Evolutionary conservation across 257 asterid genomes (phyloP).

Genomic region (Nicotiana attenuata): DNA sequence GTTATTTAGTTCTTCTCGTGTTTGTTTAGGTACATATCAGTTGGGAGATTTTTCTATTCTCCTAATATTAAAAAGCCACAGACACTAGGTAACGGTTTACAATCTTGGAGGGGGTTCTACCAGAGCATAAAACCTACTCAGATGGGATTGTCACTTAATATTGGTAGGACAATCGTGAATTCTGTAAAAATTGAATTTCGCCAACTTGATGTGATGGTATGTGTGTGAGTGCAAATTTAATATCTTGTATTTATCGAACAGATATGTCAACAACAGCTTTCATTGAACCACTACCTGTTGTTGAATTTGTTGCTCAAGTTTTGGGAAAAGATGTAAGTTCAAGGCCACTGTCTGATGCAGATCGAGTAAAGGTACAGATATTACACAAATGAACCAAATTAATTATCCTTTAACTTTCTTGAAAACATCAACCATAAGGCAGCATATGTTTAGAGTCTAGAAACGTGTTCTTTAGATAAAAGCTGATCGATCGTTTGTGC

Average conservation of each 20-base stretch:
- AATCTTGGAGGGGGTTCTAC: conserved; percentile 99
- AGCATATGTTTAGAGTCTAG: neutral
- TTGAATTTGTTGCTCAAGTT: conserved; percentile 82
- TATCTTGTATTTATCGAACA: conserved; percentile 10
- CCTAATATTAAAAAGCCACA: conserved; percentile 82
- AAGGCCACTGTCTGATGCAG: conserved; percentile 86
- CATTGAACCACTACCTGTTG: conserved; percentile 93
- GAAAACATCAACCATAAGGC: neutral
- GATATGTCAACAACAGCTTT: conserved; percentile 99
- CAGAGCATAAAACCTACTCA: conserved; percentile 98
- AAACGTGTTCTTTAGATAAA: neutral
- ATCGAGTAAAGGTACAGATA: conserved; percentile 66
- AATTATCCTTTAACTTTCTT: neutral
- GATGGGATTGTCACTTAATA: conserved; percentile 96
- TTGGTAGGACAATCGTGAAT: conserved; percentile 38
- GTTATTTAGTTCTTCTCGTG: neutral
- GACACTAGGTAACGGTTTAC: conserved; percentile 88
- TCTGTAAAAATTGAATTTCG: neutral
- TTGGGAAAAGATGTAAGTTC: conserved; percentile 80
- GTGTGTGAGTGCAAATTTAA: neutral
- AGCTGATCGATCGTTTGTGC: neutral
- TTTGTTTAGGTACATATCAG: conserved; percentile 64
- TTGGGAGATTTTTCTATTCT: conserved; percentile 92
- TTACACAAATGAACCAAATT: neutral
- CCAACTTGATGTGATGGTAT: neutral